Conservation (phyloP, 192 early-diverging fungal genomes). For the Coemansia interrupta region DNA sequence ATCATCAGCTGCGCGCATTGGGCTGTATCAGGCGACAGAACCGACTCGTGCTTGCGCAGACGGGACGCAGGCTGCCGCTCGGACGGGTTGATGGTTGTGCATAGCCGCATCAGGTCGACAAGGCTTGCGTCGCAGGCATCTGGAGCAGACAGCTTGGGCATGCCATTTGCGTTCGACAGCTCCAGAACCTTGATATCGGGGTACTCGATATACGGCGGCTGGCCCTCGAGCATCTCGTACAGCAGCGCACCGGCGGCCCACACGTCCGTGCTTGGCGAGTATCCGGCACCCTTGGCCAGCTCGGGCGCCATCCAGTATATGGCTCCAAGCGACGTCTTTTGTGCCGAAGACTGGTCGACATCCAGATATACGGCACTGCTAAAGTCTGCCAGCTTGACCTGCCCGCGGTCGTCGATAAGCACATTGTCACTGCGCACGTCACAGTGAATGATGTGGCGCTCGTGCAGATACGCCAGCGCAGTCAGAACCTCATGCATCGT, state of each 20-base stretch:
- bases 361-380: conserved; percentile 48
- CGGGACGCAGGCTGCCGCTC: conserved; percentile 37
- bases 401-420: conserved; percentile 54
- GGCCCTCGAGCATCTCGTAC: conserved; percentile 55
- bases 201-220: conserved; percentile 55
- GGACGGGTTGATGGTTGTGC: conserved; percentile 18
- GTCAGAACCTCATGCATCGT: conserved; percentile 49
- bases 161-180: conserved; percentile 48
- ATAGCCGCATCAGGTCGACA: conserved; percentile 37
- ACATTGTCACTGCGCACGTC: conserved; percentile 57
- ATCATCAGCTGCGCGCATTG: conserved; percentile 45
- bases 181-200: conserved; percentile 52
- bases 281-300: conserved; percentile 46
- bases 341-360: conserved; percentile 33
- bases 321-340: conserved; percentile 45
- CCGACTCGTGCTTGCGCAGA: conserved; percentile 47
- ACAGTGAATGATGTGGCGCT: conserved; percentile 50
- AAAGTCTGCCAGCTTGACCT: conserved; percentile 65
- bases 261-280: conserved; percentile 44
- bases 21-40: conserved; percentile 22
- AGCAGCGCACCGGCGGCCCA: conserved; percentile 51
- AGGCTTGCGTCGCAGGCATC: conserved; percentile 29
- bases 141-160: conserved; percentile 24
- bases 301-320: conserved; percentile 58
- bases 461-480: conserved; percentile 53